Percentiles rank a stretch among this genome's conserved stretches.
Evolutionary conservation across 2,329 filamentous ascomycete genomes (phyloP).

Genomic region (Macrophomina phaseolina): DNA sequence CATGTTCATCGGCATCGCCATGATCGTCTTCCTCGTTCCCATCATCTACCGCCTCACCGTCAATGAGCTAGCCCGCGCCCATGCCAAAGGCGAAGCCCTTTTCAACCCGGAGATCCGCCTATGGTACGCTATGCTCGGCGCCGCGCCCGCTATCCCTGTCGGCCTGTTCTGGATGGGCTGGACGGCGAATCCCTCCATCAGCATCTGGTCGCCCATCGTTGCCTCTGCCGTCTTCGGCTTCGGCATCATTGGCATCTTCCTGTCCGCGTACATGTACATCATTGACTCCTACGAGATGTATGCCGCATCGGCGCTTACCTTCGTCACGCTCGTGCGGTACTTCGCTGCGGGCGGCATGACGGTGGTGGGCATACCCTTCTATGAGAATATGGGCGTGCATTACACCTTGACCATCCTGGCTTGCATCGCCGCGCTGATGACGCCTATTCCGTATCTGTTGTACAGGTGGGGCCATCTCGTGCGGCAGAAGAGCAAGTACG

Average conservation of each 20-base stretch:
- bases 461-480: constrained; percentile 37
- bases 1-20: constrained; percentile 51
- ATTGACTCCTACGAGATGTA: constrained; percentile 63
- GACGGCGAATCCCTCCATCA: constrained; percentile 54
- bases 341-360: constrained; percentile 49
- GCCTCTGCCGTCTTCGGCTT: constrained; percentile 61
- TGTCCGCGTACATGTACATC: constrained; percentile 60
- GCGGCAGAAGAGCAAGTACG: constrained; percentile 27
- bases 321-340: constrained; percentile 48
- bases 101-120: constrained; percentile 61
- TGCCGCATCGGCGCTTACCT: constrained; percentile 55
- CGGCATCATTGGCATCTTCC: constrained; percentile 57
- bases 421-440: constrained; percentile 40
- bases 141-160: constrained; percentile 56
- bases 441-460: constrained; percentile 45
- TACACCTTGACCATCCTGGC: constrained; percentile 47
- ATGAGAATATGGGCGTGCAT: constrained; percentile 45
- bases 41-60: constrained; percentile 54
- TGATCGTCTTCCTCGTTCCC: constrained; percentile 48
- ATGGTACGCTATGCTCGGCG: constrained; percentile 59
- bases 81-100: constrained; percentile 43
- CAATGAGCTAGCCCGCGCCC: constrained; percentile 49
- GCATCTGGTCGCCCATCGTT: constrained; percentile 58
- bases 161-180: constrained; percentile 65
- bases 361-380: constrained; percentile 47